Base-by-base conservation (phyloP, 2,329 filamentous ascomycete genomes). In the Aspergillus calidoustus region DNA sequence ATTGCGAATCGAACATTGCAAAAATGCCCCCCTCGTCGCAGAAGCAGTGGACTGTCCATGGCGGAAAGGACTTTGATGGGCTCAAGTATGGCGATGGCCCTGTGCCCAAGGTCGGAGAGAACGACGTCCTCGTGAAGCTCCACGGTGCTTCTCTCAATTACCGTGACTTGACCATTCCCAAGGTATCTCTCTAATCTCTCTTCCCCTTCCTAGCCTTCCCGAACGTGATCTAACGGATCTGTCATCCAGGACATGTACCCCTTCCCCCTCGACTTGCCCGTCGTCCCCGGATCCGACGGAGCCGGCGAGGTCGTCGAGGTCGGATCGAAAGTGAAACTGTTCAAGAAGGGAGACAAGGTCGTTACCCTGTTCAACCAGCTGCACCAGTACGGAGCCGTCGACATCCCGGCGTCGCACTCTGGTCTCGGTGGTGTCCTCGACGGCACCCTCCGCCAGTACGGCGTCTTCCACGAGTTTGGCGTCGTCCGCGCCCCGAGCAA, bases 91-190 rank as follows among this genome's bases (percentile, higher is more conserved):
- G 83, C 62, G 79, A 83, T 52, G 81, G 77, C 0, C 69, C 82
- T 1, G 71, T 91, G 3, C 87, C 89, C 15, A 77, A 86, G 66
- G 71, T 89, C 1, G 89, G 89, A 51, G 89, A 92, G 58, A 85
- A 85, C 64, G 87, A 93, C 28, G 89, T 92, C 6, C 82, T 93
- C 38, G 87, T 93, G 68, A 90, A 89, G 75, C 81, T 84, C 1
- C 69, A 80, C n/a, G 82, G 78, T 4, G 82, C 79, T 0, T 81
- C 80, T 13, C 70, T 84, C 54, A 84, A 84, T 63, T 83, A 83
- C 61, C 76, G 82, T 25, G 82, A 84, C 34, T 67, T 84, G 8
- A 74, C 77, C 17, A 82, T 84, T 54, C 76, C 79, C 0, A 73
- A 78, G 74, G 73, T 76, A 74, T 53, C 82, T 28, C 25, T 4